Evolutionary conservation across 768 basidiomycete species (phyloP).

Genomic region (Hortiboletus campestris): DNA sequence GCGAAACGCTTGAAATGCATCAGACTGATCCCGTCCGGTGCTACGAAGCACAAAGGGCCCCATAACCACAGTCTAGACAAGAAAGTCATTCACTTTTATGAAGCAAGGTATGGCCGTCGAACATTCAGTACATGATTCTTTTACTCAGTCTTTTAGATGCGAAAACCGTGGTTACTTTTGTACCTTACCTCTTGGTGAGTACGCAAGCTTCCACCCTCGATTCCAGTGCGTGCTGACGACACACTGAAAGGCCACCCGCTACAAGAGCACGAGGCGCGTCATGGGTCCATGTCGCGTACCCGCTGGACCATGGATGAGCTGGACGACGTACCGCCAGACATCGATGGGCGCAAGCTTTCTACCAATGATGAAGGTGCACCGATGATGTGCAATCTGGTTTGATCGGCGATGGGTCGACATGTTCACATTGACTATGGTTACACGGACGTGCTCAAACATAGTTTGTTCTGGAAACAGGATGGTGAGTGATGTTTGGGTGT

Average conservation of each 20-base stretch:
- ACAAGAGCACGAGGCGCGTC: conserved; percentile 58
- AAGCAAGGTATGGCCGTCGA: conserved; percentile 37
- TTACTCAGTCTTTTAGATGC: conserved; percentile 37
- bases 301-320: conserved; percentile 56
- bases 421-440: conserved; percentile 58
- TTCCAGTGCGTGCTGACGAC: background rate
- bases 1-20: conserved; percentile 51
- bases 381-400: conserved; percentile 63
- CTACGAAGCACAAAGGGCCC: conserved; percentile 41
- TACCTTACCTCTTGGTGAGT: conserved; percentile 51
- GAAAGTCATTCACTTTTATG: conserved; percentile 53
- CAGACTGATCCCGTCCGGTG: conserved; percentile 43
- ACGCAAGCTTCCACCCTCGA: accelerated
- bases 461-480: conserved; percentile 45
- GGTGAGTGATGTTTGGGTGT: conserved; percentile 33
- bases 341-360: conserved; percentile 55
- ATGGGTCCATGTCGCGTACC: conserved; percentile 61
- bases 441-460: conserved; percentile 21
- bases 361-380: conserved; percentile 57
- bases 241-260: conserved; percentile 49
- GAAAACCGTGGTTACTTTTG: conserved; percentile 58
- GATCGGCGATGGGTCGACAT: conserved; percentile 55
- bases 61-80: conserved; percentile 49
- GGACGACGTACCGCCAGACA: conserved; percentile 47
- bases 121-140: background rate